Evolutionary conservation across 139 green algal genomes (phyloP), one percentile per base, ranked within the genome.

Genomic region (Volvox africanus): DNA sequence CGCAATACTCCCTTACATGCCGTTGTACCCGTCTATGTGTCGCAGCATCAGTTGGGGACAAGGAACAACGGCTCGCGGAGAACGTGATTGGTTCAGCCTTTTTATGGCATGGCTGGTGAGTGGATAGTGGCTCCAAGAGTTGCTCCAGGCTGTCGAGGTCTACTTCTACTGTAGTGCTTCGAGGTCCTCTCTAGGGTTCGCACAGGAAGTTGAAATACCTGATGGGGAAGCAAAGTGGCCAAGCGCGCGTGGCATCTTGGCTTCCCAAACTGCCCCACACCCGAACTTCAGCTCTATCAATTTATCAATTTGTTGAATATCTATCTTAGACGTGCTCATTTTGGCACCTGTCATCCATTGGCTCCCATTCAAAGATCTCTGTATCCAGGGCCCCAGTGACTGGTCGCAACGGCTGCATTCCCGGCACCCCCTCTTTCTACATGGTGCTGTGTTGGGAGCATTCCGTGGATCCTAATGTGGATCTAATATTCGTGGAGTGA

Each of bases 381-480:
- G 67, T 28, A 3, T 26, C 67, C 22, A 26, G 67, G 67, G 67
- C 3, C 24, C 67, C 22, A 26, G 67, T 75, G 22, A 75, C 11
- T 28, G 67, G 67, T 28, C 67, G 22, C 67, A 75, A 75, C 67
- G 67, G 67, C 67, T 75, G 67, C 24, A 75, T 75, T 28, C 67
- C 67, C 6, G 67, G 67, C 67, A 75, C 22, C 11, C 67, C 67
- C 67, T 75, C 67, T 26, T 28, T 75, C 67, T 75, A 75, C 67
- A 75, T 75, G 67, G 67, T 75, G 67, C 67, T 75, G 67, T 75
- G 67, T 75, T 28, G 22, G 67, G 67, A 75, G 67, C 67, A 75
- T 28, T 75, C 67, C 22, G 67, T 75, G 67, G 67, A 75, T 12
- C 67, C 67, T 6, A 3, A 28, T 26, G 67, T 28, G 67, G 67